A percentile compares a stretch with the other conserved stretches of the same genome.
Conservation (phyloP, 768 basidiomycete species). For the Mycena haematopus region DNA sequence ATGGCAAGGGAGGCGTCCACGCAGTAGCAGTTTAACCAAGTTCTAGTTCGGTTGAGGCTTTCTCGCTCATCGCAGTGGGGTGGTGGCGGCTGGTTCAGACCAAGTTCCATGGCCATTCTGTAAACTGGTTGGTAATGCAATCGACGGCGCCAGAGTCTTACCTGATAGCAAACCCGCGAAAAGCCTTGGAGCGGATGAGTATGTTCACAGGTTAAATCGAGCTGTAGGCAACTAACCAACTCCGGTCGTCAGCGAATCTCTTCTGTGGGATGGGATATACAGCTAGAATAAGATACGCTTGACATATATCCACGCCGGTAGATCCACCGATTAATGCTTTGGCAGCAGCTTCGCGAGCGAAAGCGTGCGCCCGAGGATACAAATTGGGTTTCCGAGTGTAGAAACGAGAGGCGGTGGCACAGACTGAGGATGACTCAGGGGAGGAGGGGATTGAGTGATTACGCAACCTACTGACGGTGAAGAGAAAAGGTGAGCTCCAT, state of each 20-base stretch:
- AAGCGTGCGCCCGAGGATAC: constrained; percentile 63
- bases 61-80: constrained; percentile 63
- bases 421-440: constrained; percentile 49
- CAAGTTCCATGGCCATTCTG: constrained; percentile 77
- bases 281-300: constrained; percentile 75
- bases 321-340: constrained; percentile 64
- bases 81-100: constrained; percentile 62
- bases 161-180: constrained; percentile 76
- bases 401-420: constrained; percentile 73
- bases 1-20: constrained; percentile 79
- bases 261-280: constrained; percentile 67
- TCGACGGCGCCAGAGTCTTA: constrained; percentile 32
- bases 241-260: constrained; percentile 73
- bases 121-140: background rate
- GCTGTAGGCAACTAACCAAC: constrained; percentile 44
- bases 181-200: constrained; percentile 40
- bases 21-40: constrained; percentile 79
- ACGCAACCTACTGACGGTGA: constrained; percentile 59
- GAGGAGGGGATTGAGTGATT: background rate
- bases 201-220: background rate
- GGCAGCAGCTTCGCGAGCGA: constrained; percentile 66
- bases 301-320: constrained; percentile 77
- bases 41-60: constrained; percentile 71
- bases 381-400: constrained; percentile 61
- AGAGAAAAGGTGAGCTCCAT: constrained; percentile 62